Evolutionary conservation across 768 basidiomycete species (phyloP).

Genomic region (Rhodotorula diobovata): DNA sequence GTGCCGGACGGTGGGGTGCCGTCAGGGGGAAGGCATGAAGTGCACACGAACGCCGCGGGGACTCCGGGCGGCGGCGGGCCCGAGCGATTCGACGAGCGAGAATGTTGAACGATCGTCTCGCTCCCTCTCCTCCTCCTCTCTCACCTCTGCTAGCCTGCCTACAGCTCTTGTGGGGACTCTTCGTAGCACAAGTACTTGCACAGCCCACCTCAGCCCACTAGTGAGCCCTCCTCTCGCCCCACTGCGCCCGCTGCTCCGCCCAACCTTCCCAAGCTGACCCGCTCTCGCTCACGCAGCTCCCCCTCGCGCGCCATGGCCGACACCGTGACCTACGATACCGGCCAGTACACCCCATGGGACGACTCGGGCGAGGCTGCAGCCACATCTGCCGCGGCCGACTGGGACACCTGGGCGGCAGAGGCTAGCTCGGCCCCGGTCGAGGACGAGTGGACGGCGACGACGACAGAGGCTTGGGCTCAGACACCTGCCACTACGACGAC

Average conservation of each 20-base stretch:
- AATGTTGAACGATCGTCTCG: no score
- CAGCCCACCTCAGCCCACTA: not conserved
- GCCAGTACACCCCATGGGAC: slow-evolving; percentile 26
- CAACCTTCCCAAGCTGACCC: not conserved
- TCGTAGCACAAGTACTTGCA: no score
- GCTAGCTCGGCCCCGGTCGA: not conserved
- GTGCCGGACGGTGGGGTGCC: no score
- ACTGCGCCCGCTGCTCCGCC: no score
- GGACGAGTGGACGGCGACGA: not conserved
- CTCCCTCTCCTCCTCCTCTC: no score
- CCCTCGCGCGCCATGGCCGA: not conserved
- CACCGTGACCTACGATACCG: slow-evolving; percentile 23
- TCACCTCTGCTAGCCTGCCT: no score
- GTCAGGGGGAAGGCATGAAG: no score
- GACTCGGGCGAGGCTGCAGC: not conserved
- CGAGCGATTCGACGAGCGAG: no score
- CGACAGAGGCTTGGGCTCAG: not conserved
- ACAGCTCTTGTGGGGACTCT: no score
- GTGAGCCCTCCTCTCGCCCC: not conserved
- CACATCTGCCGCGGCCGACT: not conserved
- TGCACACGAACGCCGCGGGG: no score
- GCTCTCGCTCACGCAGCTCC: not conserved
- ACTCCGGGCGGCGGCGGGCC: no score
- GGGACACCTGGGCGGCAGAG: not conserved
- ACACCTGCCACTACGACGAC: not conserved